Percentiles rank a stretch among this genome's conserved stretches.
Conservation (phyloP, 345 rosid genomes). For the Citrus maxima region DNA sequence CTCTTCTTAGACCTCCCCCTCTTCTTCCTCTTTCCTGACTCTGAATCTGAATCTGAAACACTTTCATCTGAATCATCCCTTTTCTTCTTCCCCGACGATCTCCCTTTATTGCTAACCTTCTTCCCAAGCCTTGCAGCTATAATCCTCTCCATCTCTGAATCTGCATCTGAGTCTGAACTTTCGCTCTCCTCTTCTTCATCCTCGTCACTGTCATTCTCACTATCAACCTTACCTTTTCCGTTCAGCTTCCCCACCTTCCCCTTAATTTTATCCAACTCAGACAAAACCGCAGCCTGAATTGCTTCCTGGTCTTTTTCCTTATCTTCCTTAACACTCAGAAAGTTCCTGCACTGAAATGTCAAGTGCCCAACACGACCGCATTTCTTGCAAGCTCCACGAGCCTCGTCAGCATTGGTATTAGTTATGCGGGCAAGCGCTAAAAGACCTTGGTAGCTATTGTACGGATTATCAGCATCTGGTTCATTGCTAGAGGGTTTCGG, state of each 20-base stretch:
- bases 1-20: slow-evolving; percentile 82
- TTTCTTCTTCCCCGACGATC: slow-evolving; percentile 39
- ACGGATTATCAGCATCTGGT: slow-evolving; percentile 72
- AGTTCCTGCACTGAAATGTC: slow-evolving; percentile 84
- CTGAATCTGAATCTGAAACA: slow-evolving; percentile 37
- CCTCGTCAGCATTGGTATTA: slow-evolving; percentile 71
- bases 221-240: slow-evolving; percentile 39
- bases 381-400: slow-evolving; percentile 87
- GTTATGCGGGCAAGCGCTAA: slow-evolving; percentile 83
- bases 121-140: slow-evolving; percentile 74
- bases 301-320: slow-evolving; percentile 63
- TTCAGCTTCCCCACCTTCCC: slow-evolving; percentile 36
- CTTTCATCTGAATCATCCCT: slow-evolving; percentile 40
- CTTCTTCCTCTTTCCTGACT: slow-evolving; percentile 57
- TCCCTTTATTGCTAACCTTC: slow-evolving; percentile 41
- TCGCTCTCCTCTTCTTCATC: slow-evolving; percentile 83
- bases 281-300: slow-evolving; percentile 58
- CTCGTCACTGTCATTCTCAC: slow-evolving; percentile 48
- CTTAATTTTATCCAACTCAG: slow-evolving; percentile 73
- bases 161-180: slow-evolving; percentile 75
- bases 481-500: slow-evolving; percentile 38
- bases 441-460: slow-evolving; percentile 79
- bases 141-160: slow-evolving; percentile 87
- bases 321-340: slow-evolving; percentile 76
- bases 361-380: slow-evolving; percentile 96